These are phyloP conservation scores for Coleophoma cylindrospora DNA, from an alignment of 2,329 filamentous ascomycete genomes.

Conservation along the genomic window DNA sequence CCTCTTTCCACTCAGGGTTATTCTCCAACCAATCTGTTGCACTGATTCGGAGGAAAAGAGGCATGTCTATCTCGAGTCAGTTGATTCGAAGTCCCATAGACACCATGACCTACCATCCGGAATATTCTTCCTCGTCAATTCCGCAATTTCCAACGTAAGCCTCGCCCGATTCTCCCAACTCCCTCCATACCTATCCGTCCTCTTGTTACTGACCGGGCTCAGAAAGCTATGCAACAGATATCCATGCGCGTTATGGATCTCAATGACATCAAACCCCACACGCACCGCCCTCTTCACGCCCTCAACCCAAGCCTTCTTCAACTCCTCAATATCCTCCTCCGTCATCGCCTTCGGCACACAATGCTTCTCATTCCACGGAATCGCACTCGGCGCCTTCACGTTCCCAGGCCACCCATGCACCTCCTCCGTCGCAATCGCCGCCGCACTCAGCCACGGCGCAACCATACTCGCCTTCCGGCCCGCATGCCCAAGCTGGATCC, in stretches of 20 bases:
- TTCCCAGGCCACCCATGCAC: conserved; percentile 52
- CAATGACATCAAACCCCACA: conserved; percentile 68
- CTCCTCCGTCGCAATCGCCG: conserved; percentile 44
- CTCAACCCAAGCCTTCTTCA: conserved; percentile 58
- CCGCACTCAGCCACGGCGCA: conserved; percentile 56
- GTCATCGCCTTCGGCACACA: conserved; percentile 64
- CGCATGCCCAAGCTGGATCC: conserved; percentile 77
- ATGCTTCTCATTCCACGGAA: conserved; percentile 57
- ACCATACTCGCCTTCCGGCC: conserved; percentile 63
- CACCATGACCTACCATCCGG: conserved; percentile 36
- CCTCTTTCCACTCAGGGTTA: conserved; percentile 42
- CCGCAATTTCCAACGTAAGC: conserved; percentile 61
- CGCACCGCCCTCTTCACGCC: conserved; percentile 55
- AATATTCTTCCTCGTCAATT: conserved; percentile 56
- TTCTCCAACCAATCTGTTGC: conserved; percentile 72
- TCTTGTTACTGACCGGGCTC: conserved; percentile 62
- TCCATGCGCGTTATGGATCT: conserved; percentile 77
- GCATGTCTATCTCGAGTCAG: conserved; percentile 39
- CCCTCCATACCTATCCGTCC: conserved; percentile 64
- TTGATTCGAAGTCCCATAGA: too few relatives aligned
- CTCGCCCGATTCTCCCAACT: conserved; percentile 68
- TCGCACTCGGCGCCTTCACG: conserved; percentile 44
- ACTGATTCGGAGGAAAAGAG: conserved; percentile 68
- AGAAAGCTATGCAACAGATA: conserved; percentile 71
- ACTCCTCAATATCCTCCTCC: conserved; percentile 57